Base-by-base conservation (phyloP, 139 green algal genomes). In the Closterium sp. region DNA sequence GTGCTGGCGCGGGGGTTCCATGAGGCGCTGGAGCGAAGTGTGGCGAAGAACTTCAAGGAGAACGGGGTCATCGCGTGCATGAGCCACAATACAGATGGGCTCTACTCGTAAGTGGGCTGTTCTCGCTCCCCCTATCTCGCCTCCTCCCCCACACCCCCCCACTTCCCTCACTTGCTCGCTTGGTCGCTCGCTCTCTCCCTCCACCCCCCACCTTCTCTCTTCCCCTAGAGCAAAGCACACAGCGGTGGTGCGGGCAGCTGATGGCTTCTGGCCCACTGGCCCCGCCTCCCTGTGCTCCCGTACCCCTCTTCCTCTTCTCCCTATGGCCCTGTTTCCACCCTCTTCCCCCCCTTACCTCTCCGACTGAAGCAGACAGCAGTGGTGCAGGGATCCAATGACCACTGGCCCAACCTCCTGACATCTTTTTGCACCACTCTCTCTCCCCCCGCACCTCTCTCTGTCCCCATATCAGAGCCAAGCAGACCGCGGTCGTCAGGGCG, bases 1-100 rank as follows among this genome's bases (percentile, higher is more conserved):
- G 93, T 94, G 28, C 87, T 96, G 16, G 90, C 94, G 34, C 43
- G 33, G 64, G 19, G 23, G n/a, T 94, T 90, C 33, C 94, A 96
- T 21, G 85, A 30, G 21, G 94, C 91, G 31, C 89, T 96, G 43
- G 94, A 99, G 95, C 87, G 91, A 66, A 97, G 94, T 64, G 95
- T 98, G 7, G 81, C 90, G 32, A 86, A 85, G 23, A 94, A 99
- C 95, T 99, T 99, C 91, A 94, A 94, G 1, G 94, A 94, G 88
- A 99, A 99, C 94, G 95, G 97, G 91, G 93, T 95, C 91, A 99
- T 99, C 94, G 98, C 99, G 94, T 99, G 98, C 97, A 99, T 99
- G 98, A 99, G 97, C 94, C 98, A 99, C 96, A 97, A 96, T 55
- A 99, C 96, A 2, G 98, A 99, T 87, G 98, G 98, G 95, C 94